A percentile compares a stretch with the other conserved stretches of the same genome.
Evolutionary conservation across 202 grass and related monocot genomes (phyloP).

Genomic region (Musa balbisiana): DNA sequence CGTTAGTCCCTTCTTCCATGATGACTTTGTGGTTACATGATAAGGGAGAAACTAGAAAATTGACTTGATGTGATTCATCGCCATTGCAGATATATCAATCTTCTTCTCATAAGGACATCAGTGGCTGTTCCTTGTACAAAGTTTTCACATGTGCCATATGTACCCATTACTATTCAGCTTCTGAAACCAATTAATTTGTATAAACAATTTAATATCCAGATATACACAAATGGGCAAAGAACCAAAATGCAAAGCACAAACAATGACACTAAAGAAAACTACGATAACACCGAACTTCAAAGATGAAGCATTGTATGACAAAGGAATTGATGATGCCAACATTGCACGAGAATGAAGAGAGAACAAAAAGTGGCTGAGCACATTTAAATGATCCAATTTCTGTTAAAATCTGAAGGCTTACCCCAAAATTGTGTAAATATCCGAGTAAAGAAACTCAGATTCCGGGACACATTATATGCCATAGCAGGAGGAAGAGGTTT

Average conservation of each 20-base stretch:
- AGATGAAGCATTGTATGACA: conserved; percentile 1
- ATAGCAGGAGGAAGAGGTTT: conserved; percentile 92
- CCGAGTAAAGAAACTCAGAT: conserved; percentile 71
- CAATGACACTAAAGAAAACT: not conserved
- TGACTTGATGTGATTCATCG: not conserved
- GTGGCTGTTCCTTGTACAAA: not conserved
- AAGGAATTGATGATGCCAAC: not conserved
- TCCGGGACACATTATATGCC: conserved; percentile 74
- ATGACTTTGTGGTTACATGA: not conserved
- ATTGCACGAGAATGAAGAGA: conserved; percentile 6
- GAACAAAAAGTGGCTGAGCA: not conserved
- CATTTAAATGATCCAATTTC: conserved; percentile 2
- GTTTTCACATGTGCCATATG: not conserved
- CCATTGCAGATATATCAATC: not conserved
- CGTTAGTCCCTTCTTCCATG: not conserved
- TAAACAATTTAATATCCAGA: not conserved
- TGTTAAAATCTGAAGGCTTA: conserved; percentile 33
- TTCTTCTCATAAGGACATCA: not conserved
- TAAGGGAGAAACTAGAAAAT: not conserved
- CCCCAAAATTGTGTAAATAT: conserved; percentile 99
- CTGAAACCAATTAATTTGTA: not conserved
- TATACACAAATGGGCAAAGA: not conserved
- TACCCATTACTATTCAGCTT: not conserved
- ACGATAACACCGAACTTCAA: not conserved
- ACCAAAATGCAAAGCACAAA: not conserved